A percentile compares a stretch with the other conserved stretches of the same genome.
Evolutionary conservation across 306 rosid species (phyloP).

Genomic region (Cyclanthera cordifolia): DNA sequence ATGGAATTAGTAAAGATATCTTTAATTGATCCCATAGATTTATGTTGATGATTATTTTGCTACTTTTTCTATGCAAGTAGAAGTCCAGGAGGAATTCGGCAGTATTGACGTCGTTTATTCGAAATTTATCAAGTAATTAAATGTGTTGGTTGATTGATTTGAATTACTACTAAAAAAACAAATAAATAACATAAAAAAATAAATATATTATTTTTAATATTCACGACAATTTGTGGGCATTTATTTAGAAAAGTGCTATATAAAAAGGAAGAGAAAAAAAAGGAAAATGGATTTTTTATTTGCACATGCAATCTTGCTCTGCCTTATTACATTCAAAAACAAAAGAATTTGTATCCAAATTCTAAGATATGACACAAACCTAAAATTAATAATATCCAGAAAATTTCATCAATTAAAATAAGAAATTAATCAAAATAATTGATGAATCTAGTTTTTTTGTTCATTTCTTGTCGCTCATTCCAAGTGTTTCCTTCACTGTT

Average conservation of each 20-base stretch:
- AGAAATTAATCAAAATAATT: neutral
- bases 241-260: neutral
- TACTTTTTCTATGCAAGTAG: no score
- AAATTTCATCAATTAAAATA: neutral
- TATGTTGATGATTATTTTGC: no score
- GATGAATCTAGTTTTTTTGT: neutral
- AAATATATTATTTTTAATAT: neutral
- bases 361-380: neutral
- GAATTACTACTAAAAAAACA: no score
- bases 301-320: neutral
- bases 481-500: slow-evolving; percentile 43
- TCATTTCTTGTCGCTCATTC: slow-evolving; percentile 38
- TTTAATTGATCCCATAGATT: neutral
- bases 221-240: neutral
- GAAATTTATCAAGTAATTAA: no score
- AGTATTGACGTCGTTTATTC: no score
- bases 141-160: no score
- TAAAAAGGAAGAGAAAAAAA: no score
- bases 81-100: no score
- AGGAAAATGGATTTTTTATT: no score
- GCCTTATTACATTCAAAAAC: neutral
- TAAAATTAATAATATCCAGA: neutral
- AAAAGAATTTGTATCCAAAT: neutral
- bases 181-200: no score
- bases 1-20: neutral